Evolutionary conservation across 352 stramenopile genomes (phyloP).

Genomic region (Stramenopiles sp.): DNA sequence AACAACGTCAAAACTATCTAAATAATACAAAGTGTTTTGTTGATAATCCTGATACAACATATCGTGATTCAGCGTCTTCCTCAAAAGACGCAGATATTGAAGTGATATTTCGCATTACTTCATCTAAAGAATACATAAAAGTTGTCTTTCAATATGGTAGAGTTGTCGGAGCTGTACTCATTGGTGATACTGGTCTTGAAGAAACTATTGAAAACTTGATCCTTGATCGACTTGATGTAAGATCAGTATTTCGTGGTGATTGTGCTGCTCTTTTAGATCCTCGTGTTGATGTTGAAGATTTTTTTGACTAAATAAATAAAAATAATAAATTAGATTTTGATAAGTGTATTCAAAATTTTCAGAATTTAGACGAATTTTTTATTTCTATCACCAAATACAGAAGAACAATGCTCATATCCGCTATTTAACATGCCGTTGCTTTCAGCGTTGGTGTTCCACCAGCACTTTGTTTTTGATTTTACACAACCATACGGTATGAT

Average conservation of each 20-base stretch:
- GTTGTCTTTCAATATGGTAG: slow-evolving; percentile 2
- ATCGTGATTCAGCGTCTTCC: not conserved
- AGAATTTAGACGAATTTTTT: too few species aligned
- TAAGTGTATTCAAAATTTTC: too few species aligned
- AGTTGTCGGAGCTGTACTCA: slow-evolving; percentile 8
- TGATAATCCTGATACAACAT: too few species aligned
- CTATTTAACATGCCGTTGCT: too few species aligned
- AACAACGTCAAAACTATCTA: slow-evolving; percentile 1
- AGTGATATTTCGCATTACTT: not conserved
- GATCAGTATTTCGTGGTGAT: too few species aligned
- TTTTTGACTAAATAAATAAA: slow-evolving; percentile 11
- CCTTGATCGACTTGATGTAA: not conserved
- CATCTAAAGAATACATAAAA: slow-evolving; percentile 9
- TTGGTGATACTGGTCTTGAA: slow-evolving; percentile 10
- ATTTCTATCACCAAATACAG: too few species aligned
- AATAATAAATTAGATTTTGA: too few species aligned
- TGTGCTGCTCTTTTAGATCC: not conserved
- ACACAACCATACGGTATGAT: too few species aligned
- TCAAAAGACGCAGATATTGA: not conserved
- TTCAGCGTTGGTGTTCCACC: too few species aligned
- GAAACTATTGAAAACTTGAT: slow-evolving; percentile 9
- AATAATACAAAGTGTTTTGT: not conserved
- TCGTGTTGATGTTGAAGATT: slow-evolving; percentile 8
- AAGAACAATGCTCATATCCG: too few species aligned
- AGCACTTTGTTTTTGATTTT: too few species aligned